phyloP scores from a whole-genome alignment of 208 protist genomes.

The Plasmodiophora brassicae region DNA sequence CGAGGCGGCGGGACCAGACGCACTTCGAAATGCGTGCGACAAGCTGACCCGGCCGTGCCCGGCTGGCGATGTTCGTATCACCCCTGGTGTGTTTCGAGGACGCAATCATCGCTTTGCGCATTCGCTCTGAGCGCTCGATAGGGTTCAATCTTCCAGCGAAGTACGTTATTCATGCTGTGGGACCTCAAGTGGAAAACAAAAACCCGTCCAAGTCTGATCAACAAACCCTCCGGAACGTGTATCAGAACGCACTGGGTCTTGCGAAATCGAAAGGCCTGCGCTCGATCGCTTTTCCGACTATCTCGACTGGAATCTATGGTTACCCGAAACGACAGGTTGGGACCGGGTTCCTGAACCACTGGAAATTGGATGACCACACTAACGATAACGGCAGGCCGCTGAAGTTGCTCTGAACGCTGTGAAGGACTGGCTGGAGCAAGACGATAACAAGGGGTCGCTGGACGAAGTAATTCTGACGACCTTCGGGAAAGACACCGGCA shows the following conservation, averaged over 20 bases:
- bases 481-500: too few relatives aligned
- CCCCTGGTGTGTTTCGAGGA: too few relatives aligned
- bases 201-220: too few relatives aligned
- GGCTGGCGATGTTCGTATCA: too few relatives aligned
- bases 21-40: background rate
- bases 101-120: too few relatives aligned
- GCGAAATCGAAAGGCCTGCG: background rate
- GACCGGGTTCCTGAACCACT: too few relatives aligned
- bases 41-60: too few relatives aligned
- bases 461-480: too few relatives aligned
- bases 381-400: too few relatives aligned
- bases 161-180: conserved; percentile 45
- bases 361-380: too few relatives aligned
- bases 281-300: conserved; percentile 36
- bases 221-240: background rate
- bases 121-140: too few relatives aligned
- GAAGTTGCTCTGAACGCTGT: conserved; percentile 15
- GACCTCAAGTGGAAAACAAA: background rate
- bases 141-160: conserved; percentile 35
- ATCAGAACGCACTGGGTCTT: background rate
- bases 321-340: conserved; percentile 34
- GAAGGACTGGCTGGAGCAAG: conserved; percentile 3
- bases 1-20: conserved; percentile 13
- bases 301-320: conserved; percentile 50
- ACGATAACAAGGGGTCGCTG: too few relatives aligned